Percentiles rank a stretch among this genome's conserved stretches.
Conservation (phyloP, 108 stramenopile genomes). For the Skeletonema marinoi region DNA sequence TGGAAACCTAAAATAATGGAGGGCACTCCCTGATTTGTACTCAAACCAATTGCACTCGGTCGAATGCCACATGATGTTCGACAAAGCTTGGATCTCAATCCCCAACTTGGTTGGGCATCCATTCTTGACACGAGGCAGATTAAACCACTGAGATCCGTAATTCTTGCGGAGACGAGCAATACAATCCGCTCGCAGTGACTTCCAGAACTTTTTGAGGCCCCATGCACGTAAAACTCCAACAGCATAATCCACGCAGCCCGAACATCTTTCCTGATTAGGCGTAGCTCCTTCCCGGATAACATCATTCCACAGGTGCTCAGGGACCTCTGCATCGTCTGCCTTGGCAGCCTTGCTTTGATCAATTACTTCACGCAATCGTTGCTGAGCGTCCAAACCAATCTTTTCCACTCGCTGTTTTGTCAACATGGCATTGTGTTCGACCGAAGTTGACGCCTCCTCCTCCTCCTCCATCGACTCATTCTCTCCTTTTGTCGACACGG, state of each 20-base stretch:
- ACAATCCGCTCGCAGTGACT: background rate
- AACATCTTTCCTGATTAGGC: background rate
- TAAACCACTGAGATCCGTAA: background rate
- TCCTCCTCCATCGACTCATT: too few relatives aligned
- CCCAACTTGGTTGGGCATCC: background rate
- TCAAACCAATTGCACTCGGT: slow-evolving; percentile 5
- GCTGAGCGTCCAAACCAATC: background rate
- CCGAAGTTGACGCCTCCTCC: too few relatives aligned
- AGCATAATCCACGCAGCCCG: background rate
- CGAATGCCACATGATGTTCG: slow-evolving; percentile 8
- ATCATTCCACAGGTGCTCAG: slow-evolving; percentile 15
- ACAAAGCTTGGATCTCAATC: background rate
- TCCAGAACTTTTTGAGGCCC: background rate
- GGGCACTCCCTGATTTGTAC: background rate
- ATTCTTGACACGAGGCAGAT: background rate
- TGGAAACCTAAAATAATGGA: slow-evolving; percentile 16
- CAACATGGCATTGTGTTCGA: background rate
- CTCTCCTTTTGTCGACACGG: too few relatives aligned
- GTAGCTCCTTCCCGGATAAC: background rate
- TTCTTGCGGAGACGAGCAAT: background rate
- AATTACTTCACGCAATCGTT: background rate
- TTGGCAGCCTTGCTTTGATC: slow-evolving; percentile 5
- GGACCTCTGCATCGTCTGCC: slow-evolving; percentile 14
- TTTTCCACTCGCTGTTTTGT: background rate
- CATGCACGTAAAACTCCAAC: background rate